phyloP scores from a whole-genome alignment of 2,329 filamentous ascomycete genomes.

The Stemphylium vesicarium region DNA sequence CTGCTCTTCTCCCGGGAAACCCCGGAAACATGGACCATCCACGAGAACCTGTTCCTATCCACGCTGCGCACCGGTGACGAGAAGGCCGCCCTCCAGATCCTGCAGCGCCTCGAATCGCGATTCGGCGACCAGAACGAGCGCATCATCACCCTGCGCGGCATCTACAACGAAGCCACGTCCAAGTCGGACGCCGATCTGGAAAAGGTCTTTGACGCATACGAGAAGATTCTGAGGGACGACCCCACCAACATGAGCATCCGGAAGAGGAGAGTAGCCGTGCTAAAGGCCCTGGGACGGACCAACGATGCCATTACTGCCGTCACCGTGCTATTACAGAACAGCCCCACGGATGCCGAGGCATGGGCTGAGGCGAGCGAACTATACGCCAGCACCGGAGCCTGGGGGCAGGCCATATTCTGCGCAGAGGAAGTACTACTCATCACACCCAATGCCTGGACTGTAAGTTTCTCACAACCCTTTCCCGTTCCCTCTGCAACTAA shows the following conservation, averaged over 20 bases:
- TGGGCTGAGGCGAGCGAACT: conserved; percentile 92
- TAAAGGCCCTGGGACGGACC: conserved; percentile 73
- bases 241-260: conserved; percentile 82
- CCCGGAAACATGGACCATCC: conserved; percentile 79
- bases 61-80: conserved; percentile 87
- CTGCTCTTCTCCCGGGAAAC: conserved; percentile 66
- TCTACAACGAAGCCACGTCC: conserved; percentile 85
- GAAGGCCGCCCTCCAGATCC: conserved; percentile 73
- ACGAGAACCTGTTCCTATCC: conserved; percentile 85
- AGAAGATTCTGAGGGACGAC: conserved; percentile 74
- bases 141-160: conserved; percentile 79
- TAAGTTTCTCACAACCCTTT: conserved; percentile 53
- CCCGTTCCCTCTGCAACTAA: background rate
- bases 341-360: conserved; percentile 87
- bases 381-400: conserved; percentile 80
- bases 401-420: conserved; percentile 83
- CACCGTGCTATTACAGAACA: conserved; percentile 77
- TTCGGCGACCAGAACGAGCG: conserved; percentile 87
- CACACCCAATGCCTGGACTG: conserved; percentile 93
- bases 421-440: conserved; percentile 89
- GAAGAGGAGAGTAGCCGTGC: conserved; percentile 81
- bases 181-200: conserved; percentile 69
- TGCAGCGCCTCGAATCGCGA: conserved; percentile 76
- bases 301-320: conserved; percentile 77
- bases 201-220: conserved; percentile 76